A percentile compares a stretch with the other conserved stretches of the same genome.
These are phyloP conservation scores for Naganishia albida DNA, from an alignment of 1,284 basidiomycete species.

Conservation along the genomic window DNA sequence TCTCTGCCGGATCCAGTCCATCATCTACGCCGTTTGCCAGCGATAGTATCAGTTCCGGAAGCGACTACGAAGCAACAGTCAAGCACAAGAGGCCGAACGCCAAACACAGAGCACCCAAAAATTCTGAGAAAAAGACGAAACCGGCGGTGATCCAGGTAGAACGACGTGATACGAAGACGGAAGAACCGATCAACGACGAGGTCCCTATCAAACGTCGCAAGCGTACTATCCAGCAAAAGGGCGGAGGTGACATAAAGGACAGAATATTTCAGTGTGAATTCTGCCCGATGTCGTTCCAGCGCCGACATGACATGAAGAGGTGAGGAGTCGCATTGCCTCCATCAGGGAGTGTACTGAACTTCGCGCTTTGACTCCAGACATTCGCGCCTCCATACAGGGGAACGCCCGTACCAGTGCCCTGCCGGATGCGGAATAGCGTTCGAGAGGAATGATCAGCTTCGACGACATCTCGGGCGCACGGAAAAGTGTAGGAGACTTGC, in stretches of 20 bases:
- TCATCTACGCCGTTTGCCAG: neutral
- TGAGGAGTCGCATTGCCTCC: neutral
- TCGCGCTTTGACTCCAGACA: neutral
- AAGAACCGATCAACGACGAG: neutral
- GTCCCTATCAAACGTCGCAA: neutral
- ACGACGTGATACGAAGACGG: neutral
- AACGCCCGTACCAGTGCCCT: conserved; percentile 17
- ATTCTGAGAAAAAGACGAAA: neutral
- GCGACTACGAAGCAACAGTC: conserved; percentile 16
- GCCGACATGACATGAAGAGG: conserved; percentile 23
- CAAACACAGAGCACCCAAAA: neutral
- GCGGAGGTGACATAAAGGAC: neutral
- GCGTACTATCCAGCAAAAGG: conserved; percentile 3
- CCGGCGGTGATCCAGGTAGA: neutral
- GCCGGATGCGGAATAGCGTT: neutral
- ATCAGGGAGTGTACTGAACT: neutral
- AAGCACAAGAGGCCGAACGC: neutral
- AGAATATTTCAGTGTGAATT: conserved; percentile 12
- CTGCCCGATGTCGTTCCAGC: conserved; percentile 20
- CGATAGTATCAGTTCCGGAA: conserved; percentile 3
- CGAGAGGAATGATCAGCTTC: conserved; percentile 16
- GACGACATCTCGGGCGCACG: conserved; percentile 7
- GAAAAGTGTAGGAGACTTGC: conserved; percentile 7
- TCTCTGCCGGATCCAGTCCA: neutral
- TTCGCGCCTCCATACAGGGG: conserved; percentile 11